phyloP scores from a whole-genome alignment of 1,284 basidiomycete genomes.

The Papiliotrema nemorosa region DNA sequence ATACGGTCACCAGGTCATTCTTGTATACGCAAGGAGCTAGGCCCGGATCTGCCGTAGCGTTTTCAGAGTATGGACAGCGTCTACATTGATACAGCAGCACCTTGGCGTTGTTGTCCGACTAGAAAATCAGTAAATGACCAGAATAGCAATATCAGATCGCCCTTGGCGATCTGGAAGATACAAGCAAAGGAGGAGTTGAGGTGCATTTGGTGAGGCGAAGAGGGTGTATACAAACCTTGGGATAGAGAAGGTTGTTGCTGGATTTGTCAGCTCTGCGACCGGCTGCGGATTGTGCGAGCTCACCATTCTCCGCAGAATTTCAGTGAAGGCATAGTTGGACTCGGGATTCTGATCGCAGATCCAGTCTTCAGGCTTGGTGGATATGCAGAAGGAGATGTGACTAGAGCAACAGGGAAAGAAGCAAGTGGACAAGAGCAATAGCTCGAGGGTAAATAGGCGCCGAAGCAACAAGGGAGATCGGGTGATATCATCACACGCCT shows the following conservation, averaged over 20 bases:
- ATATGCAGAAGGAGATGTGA: no score
- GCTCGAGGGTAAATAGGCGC: no score
- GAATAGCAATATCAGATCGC: neutral
- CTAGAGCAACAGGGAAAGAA: no score
- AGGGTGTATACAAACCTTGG: constrained; percentile 51
- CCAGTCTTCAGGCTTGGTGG: no score
- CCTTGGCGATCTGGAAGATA: no score
- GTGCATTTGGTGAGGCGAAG: neutral
- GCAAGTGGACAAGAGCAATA: no score
- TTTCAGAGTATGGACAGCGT: constrained; percentile 85
- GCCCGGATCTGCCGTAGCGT: constrained; percentile 55
- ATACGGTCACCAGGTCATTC: constrained; percentile 90
- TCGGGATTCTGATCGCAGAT: no score
- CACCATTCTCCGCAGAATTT: constrained; percentile 81
- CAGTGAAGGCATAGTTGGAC: constrained; percentile 52
- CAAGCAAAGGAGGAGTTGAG: neutral
- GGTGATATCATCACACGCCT: no score
- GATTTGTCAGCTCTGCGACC: constrained; percentile 1
- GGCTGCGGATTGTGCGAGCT: constrained; percentile 8
- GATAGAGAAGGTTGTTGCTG: constrained; percentile 87
- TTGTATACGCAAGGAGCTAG: constrained; percentile 82
- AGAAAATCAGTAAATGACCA: constrained; percentile 5
- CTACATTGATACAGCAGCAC: constrained; percentile 90
- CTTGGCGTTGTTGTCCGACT: constrained; percentile 79
- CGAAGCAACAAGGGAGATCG: no score